phyloP scores from a whole-genome alignment of 2,329 filamentous ascomycete species.

The Clarireedia sp. region DNA sequence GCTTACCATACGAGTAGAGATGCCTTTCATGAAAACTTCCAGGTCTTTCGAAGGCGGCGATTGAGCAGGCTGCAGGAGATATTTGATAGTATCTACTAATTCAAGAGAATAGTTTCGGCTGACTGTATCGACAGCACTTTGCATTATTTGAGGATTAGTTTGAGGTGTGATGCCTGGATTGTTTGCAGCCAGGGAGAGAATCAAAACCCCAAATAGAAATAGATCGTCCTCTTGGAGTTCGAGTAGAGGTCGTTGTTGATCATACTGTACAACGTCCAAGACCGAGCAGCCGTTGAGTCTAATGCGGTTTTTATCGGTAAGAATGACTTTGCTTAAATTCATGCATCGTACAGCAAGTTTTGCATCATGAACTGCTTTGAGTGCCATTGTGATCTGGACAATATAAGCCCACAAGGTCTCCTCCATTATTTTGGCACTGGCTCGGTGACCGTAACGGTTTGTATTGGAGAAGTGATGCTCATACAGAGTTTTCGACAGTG shows the following conservation, averaged over 20 bases:
- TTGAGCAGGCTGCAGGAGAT: slow-evolving; percentile 65
- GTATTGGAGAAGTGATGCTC: slow-evolving; percentile 61
- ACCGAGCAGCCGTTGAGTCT: slow-evolving; percentile 83
- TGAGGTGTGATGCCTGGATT: slow-evolving; percentile 36
- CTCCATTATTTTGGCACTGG: slow-evolving; percentile 49
- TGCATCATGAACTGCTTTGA: slow-evolving; percentile 75
- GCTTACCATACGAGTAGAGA: slow-evolving; percentile 68
- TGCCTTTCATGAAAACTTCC: slow-evolving; percentile 69
- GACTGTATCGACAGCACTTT: slow-evolving; percentile 69
- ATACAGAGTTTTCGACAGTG: slow-evolving; percentile 78
- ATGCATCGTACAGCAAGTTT: slow-evolving; percentile 81
- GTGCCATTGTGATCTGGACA: slow-evolving; percentile 79
- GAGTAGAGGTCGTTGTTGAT: slow-evolving; percentile 56
- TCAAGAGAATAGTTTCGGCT: slow-evolving; percentile 68
- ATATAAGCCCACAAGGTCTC: slow-evolving; percentile 84
- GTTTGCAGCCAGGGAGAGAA: slow-evolving; percentile 74
- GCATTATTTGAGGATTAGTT: slow-evolving; percentile 37
- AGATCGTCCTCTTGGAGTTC: slow-evolving; percentile 88
- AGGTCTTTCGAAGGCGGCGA: slow-evolving; percentile 59
- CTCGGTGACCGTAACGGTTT: slow-evolving; percentile 32
- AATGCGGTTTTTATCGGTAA: slow-evolving; percentile 86
- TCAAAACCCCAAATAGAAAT: slow-evolving; percentile 71
- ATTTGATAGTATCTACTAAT: slow-evolving; percentile 70
- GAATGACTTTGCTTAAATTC: slow-evolving; percentile 77
- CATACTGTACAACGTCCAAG: slow-evolving; percentile 80